Evolutionary conservation across 345 rosid species (phyloP), one percentile per base, ranked within the genome.

Genomic region (Acer saccharum): DNA sequence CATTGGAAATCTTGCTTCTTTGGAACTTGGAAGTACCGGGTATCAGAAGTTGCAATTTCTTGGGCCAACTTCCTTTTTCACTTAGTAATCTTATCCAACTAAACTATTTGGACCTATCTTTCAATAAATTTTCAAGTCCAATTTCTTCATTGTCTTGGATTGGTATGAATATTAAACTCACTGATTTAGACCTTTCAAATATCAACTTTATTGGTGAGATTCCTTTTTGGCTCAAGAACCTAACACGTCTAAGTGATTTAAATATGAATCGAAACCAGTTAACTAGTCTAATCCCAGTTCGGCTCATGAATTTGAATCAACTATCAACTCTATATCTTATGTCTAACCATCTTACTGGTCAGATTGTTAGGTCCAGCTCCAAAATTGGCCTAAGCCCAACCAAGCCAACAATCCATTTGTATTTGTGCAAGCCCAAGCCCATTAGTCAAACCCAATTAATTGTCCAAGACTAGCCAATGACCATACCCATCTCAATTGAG

Each of bases 141-240:
- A 17, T 50, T 20, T 35, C 69, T 58, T 2, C 81, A 1, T 41
- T 21, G 17, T 27, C 63, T 0, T 71, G 17, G 46, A 27, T 78
- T 1, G 27, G 23, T 3, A 78, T 65, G 10, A 64, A 17, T 1
- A 55, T 13, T 0, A 11, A 0, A 17, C 65, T 76, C 18, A 0
- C 0, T 13, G 0, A 0, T 0, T 10, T 65, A 21, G 18, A 44
- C 52, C 23, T 80, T 3, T 1, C 0, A 0, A 0, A 0, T 1
- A 57, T 8, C 13, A 3, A 35, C 7, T 39, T 39, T 39, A 4
- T n/a, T 0, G 20, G 20, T 11, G 70, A 11, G 39, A 68, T 46
- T 76, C 71, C 69, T 35, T 73, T 25, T 68, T 73, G 13, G 29
- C 71, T 44, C 75, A 72, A 71, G 72, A 71, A 25, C 77, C 46